Evolutionary conservation across 805 yeast genomes (phyloP).

Genomic region (Metschnikowia lunata): DNA sequence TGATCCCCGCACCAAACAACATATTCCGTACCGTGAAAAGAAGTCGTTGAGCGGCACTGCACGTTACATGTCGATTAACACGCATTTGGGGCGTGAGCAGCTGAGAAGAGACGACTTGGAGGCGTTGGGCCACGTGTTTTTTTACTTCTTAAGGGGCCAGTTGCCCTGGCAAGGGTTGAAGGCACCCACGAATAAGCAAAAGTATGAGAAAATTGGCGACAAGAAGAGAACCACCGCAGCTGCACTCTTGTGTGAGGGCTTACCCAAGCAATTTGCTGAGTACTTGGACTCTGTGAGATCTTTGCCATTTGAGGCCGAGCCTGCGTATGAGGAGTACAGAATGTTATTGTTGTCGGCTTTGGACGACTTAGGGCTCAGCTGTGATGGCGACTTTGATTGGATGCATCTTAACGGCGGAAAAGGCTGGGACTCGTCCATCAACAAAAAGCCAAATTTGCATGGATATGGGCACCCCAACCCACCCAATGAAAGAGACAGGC

Average conservation of each 20-base stretch:
- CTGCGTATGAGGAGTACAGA: conserved; percentile 67
- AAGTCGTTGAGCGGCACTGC: conserved; percentile 97
- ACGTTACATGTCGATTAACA: conserved; percentile 90
- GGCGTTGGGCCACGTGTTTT: conserved; percentile 88
- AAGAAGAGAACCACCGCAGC: conserved; percentile 88
- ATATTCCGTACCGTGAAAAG: conserved; percentile 89
- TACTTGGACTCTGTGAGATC: conserved; percentile 66
- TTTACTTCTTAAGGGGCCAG: conserved; percentile 92
- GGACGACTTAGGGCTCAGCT: conserved; percentile 51
- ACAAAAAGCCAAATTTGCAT: conserved; percentile 74
- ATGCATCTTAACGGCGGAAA: conserved; percentile 72
- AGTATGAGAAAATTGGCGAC: conserved; percentile 94
- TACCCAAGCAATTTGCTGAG: conserved; percentile 72
- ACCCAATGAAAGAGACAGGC: conserved; percentile 43
- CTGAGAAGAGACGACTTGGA: conserved; percentile 95
- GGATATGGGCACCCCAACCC: conserved; percentile 78
- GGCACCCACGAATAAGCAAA: conserved; percentile 95
- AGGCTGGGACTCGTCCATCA: conserved; percentile 76
- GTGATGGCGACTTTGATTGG: conserved; percentile 78
- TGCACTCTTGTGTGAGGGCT: conserved; percentile 72
- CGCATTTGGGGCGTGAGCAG: conserved; percentile 96
- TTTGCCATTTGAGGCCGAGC: conserved; percentile 73
- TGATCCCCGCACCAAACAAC: conserved; percentile 75
- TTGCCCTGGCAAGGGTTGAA: conserved; percentile 98
- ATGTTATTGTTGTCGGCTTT: conserved; percentile 57